Conservation (phyloP, 2,329 filamentous ascomycete genomes). For the Pseudogymnoascus verrucosus region DNA sequence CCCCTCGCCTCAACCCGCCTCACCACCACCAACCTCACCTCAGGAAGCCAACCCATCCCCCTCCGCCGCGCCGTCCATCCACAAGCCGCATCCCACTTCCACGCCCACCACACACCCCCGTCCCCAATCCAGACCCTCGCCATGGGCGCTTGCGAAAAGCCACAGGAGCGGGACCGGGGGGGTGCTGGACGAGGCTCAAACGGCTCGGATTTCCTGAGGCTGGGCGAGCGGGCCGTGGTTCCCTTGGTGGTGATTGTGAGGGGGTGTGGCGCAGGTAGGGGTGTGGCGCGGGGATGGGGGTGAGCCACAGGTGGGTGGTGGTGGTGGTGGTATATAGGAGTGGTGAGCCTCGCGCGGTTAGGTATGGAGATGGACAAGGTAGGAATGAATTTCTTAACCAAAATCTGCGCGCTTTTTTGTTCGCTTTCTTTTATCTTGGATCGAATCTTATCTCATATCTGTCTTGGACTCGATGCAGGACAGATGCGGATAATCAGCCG, state of each 20-base stretch:
- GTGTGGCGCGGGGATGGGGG: too few species aligned
- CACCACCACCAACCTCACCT: not conserved
- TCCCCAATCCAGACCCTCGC: not conserved
- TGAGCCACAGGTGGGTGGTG: too few species aligned
- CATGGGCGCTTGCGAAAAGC: not conserved
- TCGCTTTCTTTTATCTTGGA: not conserved
- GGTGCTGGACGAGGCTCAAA: not conserved
- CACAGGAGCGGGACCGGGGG: not conserved
- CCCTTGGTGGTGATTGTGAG: not conserved
- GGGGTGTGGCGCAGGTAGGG: too few species aligned
- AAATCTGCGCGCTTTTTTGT: not conserved
- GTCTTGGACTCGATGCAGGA: too few species aligned
- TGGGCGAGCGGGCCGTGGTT: not conserved
- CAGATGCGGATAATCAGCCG: not conserved
- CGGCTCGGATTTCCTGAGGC: not conserved
- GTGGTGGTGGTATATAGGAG: too few species aligned
- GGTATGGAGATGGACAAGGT: not conserved
- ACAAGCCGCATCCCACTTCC: not conserved
- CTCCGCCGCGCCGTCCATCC: not conserved
- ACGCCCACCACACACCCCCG: not conserved
- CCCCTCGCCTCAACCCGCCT: not conserved
- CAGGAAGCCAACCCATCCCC: not conserved
- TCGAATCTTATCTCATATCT: not conserved
- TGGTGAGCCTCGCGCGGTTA: not conserved
- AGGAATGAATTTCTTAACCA: not conserved